A percentile compares a stretch with the other conserved stretches of the same genome.
Conservation (phyloP, 352 stramenopile genomes). For the Globisporangium spinosum region DNA sequence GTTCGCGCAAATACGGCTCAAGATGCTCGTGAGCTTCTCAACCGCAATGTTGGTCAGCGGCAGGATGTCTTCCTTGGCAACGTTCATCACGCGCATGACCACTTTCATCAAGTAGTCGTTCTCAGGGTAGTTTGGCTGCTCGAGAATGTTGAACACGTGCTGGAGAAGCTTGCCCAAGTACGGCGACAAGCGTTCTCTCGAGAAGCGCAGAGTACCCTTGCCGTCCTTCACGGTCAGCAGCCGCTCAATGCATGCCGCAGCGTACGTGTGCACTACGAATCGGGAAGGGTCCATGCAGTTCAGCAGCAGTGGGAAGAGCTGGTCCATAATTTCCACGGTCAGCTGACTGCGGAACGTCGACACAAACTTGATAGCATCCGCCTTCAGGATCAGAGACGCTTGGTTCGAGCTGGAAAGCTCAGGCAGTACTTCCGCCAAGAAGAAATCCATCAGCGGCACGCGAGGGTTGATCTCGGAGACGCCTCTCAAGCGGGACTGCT, state of each 20-base stretch:
- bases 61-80: slow-evolving; percentile 92
- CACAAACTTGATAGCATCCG: slow-evolving; percentile 98
- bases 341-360: slow-evolving; percentile 98
- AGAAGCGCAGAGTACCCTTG: slow-evolving; percentile 57
- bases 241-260: slow-evolving; percentile 94
- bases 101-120: slow-evolving; percentile 99
- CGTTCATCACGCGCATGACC: slow-evolving; percentile 94
- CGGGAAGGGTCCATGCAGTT: slow-evolving; percentile 80
- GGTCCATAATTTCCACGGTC: slow-evolving; percentile 87
- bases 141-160: slow-evolving; percentile 95
- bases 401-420: slow-evolving; percentile 88
- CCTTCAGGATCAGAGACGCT: slow-evolving; percentile 92
- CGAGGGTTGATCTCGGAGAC: slow-evolving; percentile 94
- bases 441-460: slow-evolving; percentile 97
- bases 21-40: slow-evolving; percentile 90
- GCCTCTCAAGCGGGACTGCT: slow-evolving; percentile 90
- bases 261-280: slow-evolving; percentile 98
- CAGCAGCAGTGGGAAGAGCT: slow-evolving; percentile 92
- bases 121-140: slow-evolving; percentile 91
- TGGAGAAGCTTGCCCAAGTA: slow-evolving; percentile 92
- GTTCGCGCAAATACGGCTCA: slow-evolving; percentile 96
- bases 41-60: slow-evolving; percentile 93
- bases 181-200: slow-evolving; percentile 84
- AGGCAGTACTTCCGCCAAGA: slow-evolving; percentile 90
- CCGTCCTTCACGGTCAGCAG: slow-evolving; percentile 94